Conservation (phyloP, 208 protist genomes). For the Trypanosoma avium region DNA sequence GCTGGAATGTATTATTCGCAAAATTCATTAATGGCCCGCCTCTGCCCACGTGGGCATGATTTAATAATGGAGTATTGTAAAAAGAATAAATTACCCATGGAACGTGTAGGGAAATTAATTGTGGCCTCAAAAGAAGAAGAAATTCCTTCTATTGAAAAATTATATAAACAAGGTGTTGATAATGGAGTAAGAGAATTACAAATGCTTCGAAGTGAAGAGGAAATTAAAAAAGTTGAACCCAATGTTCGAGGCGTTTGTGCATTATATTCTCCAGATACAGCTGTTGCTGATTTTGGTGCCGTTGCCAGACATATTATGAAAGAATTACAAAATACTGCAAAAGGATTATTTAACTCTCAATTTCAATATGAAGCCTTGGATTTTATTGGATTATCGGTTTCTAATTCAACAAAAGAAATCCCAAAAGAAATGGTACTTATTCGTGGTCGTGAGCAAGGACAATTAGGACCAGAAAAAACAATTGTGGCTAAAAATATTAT, state of each 20-base stretch:
- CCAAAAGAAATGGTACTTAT: constrained; percentile 73
- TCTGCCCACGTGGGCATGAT: constrained; percentile 85
- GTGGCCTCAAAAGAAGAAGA: constrained; percentile 71
- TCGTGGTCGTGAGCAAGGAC: constrained; percentile 67
- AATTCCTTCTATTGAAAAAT: constrained; percentile 45
- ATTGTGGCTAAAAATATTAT: constrained; percentile 74
- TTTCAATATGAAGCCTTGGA: constrained; percentile 75
- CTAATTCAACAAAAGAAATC: constrained; percentile 10
- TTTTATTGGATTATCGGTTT: constrained; percentile 62
- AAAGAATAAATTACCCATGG: constrained; percentile 77
- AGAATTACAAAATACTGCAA: constrained; percentile 41
- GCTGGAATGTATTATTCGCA: constrained; percentile 91
- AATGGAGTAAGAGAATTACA: constrained; percentile 84
- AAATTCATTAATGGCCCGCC: constrained; percentile 65
- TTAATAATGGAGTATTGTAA: constrained; percentile 88
- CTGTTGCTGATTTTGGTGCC: constrained; percentile 82
- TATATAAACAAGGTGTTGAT: constrained; percentile 75
- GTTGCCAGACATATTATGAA: constrained; percentile 71
- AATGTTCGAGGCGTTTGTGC: constrained; percentile 64
- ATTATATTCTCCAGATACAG: constrained; percentile 85
- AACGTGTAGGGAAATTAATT: constrained; percentile 90
- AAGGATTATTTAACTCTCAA: constrained; percentile 49
- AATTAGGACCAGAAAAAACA: constrained; percentile 70
- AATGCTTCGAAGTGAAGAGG: constrained; percentile 62
- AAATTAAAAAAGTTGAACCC: constrained; percentile 76